Percentiles rank a stretch among this genome's conserved stretches.
Evolutionary conservation across 768 basidiomycete species (phyloP).

Genomic region (Ramaria rubella): DNA sequence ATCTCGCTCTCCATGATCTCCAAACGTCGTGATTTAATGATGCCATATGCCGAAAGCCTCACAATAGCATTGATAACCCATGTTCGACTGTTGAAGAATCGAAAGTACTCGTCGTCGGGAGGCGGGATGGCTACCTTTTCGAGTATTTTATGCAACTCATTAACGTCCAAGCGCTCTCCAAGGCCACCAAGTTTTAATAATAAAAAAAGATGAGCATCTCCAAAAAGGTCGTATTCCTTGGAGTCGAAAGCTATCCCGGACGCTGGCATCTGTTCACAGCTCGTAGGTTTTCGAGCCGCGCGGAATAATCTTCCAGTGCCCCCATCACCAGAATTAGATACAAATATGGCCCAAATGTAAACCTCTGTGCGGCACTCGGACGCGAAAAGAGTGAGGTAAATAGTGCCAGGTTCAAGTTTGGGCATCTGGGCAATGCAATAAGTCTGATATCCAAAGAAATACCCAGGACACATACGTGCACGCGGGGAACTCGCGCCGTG

Average conservation of each 20-base stretch:
- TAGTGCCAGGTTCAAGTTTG: slow-evolving; percentile 3
- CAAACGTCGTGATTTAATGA: slow-evolving; percentile 1
- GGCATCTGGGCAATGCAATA: neutral
- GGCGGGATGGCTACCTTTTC: slow-evolving; percentile 5
- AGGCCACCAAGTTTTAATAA: slow-evolving; percentile 1
- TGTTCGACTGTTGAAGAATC: slow-evolving; percentile 3
- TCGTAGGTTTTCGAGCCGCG: neutral
- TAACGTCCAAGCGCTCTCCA: neutral
- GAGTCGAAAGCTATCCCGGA: neutral
- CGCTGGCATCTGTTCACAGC: neutral
- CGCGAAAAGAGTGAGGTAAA: slow-evolving; percentile 7
- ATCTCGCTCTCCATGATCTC: slow-evolving; percentile 5
- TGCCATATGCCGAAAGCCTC: slow-evolving; percentile 8
- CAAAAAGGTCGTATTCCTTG: slow-evolving; percentile 2
- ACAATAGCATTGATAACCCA: slow-evolving; percentile 10
- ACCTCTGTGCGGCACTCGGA: neutral
- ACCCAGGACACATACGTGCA: neutral
- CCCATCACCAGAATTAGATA: neutral
- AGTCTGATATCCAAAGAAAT: neutral
- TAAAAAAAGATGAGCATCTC: neutral
- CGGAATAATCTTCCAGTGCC: slow-evolving; percentile 4
- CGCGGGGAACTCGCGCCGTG: neutral
- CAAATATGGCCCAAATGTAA: slow-evolving; percentile 6
- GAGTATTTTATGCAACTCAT: slow-evolving; percentile 3
- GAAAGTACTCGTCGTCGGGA: slow-evolving; percentile 7